Evolutionary conservation across 2,329 filamentous ascomycete species (phyloP), one percentile per base, ranked within the genome.

Genomic region (Acrocalymma vagum): DNA sequence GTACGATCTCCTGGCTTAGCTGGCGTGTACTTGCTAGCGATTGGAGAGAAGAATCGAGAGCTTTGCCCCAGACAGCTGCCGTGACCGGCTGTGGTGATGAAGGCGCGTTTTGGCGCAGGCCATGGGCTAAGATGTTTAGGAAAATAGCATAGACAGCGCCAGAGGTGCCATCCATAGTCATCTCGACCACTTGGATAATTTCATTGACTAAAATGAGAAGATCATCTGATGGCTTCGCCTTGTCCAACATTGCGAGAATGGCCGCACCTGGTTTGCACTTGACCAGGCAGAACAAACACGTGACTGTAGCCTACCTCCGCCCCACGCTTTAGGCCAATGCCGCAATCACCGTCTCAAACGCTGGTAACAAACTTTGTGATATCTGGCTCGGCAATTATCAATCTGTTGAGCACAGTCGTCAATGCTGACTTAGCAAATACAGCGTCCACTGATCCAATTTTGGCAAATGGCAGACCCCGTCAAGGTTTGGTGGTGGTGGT

Each of bases 301-400:
- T 54, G 49, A 53, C 15, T 8, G 39, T 77, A 32, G 48, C 62
- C 35, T 42, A 69, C 67, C 83, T 95, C 86, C n/a, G 91, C 90
- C 32, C 91, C 91, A 48, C 90, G 84, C 74, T 90, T 90, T 47
- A 96, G 76, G 5, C 90, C 90, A 42, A 90, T 88, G 8, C 91
- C 91, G 61, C 91, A 96, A 70, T 96, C 91, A 30, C 91, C 91
- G 63, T 96, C 91, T 27, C 91, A 91, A 16, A 95, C 90, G 9
- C 94, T 83, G 0, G 90, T 95, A 62, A 88, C 86, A 61, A 80
- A 88, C 38, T 74, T 79, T 9, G 86, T 88, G 38, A 88, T 75
- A 27, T 85, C 78, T 7, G 83, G 78, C 59, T 89, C 86, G 1
- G 78, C 85, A 0, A 74, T 77, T 48, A 90, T 79, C 10, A 91